phyloP scores from a whole-genome alignment of 2,329 filamentous ascomycete genomes.

The Clonostachys rhizophaga region DNA sequence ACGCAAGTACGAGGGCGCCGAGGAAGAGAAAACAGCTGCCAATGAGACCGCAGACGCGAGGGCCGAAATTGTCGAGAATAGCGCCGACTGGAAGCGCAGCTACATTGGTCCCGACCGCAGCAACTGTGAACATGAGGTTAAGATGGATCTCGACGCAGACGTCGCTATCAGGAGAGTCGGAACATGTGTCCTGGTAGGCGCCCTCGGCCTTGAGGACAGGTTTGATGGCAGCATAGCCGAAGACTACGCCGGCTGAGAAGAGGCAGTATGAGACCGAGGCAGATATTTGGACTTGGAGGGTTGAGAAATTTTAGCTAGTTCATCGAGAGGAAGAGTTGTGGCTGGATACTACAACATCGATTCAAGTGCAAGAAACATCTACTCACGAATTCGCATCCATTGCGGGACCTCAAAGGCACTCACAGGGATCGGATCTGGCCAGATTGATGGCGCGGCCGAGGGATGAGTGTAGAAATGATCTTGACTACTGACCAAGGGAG shows the following conservation, averaged over 20 bases:
- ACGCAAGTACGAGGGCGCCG: conserved; percentile 71
- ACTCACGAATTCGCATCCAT: conserved; percentile 49
- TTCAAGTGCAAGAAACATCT: neutral
- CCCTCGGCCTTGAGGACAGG: conserved; percentile 71
- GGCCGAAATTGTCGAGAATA: conserved; percentile 78
- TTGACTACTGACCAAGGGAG: conserved; percentile 1
- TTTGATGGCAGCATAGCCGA: conserved; percentile 82
- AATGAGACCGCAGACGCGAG: conserved; percentile 68
- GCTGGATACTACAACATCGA: too few species aligned
- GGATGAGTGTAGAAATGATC: neutral
- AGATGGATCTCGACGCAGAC: conserved; percentile 54
- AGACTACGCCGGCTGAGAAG: conserved; percentile 73
- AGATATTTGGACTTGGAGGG: conserved; percentile 17
- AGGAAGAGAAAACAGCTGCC: conserved; percentile 61
- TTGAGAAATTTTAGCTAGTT: neutral
- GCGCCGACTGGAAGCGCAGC: conserved; percentile 81
- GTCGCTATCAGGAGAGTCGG: conserved; percentile 17
- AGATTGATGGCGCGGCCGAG: conserved; percentile 6
- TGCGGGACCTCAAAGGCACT: conserved; percentile 48
- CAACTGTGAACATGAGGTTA: conserved; percentile 90
- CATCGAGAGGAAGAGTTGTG: neutral
- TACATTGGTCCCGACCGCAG: conserved; percentile 83
- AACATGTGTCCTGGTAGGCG: conserved; percentile 64
- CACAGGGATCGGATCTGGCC: conserved; percentile 26
- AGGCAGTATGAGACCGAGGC: conserved; percentile 46